Evolutionary conservation across 176 grass and related monocot genomes (phyloP), one percentile per base, ranked within the genome.

Genomic region (Triticum timopheevii): DNA sequence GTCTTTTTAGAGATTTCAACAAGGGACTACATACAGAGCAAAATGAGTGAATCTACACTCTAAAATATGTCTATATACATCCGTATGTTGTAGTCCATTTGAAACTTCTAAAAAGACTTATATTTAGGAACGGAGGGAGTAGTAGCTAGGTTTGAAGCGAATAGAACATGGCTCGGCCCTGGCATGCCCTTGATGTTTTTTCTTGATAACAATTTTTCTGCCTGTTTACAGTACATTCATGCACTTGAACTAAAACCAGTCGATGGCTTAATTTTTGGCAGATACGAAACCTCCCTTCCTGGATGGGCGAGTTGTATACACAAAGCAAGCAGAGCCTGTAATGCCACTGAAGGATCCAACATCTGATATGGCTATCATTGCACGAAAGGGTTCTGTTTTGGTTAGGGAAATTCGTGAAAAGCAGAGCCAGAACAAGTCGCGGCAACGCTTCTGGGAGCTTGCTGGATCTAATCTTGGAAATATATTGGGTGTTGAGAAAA

Each of bases 371-470:
- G 97, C 97, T 83, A 98, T 98, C 28, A 96, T 98, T 88, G 19
- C 97, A 72, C 93, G 97, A 42, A 98, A 98, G 87, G 97, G 97
- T 86, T 98, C 94, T 86, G 67, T 16, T 78, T 86, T 98, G 42
- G 97, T 98, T 80, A 96, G 94, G 67, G 97, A 98, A 79, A 92
- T 98, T 79, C 97, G 93, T 85, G 97, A 96, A 88, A 98, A 98
- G 74, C 97, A 98, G 79, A 98, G 94, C 84, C 92, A 89, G 90
- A 98, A 98, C 80, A 98, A 98, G 58, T 98, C 94, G 56, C 90
- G 97, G 13, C 97, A 96, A 79, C 92, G 94, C 13, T 98, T 98
- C 79, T 98, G 97, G 97, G 97, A 98, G 92, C 92, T 98, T 39
- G 94, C 97, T 15, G 97, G 97, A 90, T 98, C 97, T 85, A 98